Base-by-base conservation (phyloP, 768 basidiomycete species). In the Termitomyces sp. region DNA sequence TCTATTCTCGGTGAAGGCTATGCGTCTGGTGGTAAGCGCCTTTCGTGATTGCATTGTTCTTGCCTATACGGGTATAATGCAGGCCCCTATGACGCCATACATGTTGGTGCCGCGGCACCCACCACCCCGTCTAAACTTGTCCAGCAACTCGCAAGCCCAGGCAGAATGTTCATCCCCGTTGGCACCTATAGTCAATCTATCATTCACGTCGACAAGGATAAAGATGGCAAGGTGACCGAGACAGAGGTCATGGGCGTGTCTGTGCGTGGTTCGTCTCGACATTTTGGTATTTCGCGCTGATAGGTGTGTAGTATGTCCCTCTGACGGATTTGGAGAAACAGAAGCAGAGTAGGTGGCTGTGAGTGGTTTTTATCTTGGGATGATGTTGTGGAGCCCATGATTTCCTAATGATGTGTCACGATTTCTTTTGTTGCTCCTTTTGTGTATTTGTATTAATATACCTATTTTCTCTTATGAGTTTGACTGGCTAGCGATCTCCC, bases 101-200 rank as follows among this genome's bases (percentile, higher is more conserved):
- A 98, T 64, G 95, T 98, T 39, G 96, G 96, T 4, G 96, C 96
- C 0, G 95, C 96, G 0, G 87, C 95, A 0, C 88, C 91, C 0
- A 77, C 67, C 0, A 72, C 94, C 15, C 95, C 95, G 0, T 70
- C 81, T 22, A 70, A 79, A 0, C 81, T 98, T 1, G 70, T 98
- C 31, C 84, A 89, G 15, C 95, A 96, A 66, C 84, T 94, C 3
- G 86, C 86, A 30, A 69, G 71, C 2, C 88, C 89, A 0, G 91
- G 91, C 16, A 76, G 86, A 54, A 93, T 98, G 89, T 95, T 98
- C 75, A 92, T 98, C 54, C 95, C 95, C 2, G 88, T 98, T 15
- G 95, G 95, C 3, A 78, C 75, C 1, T 65, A 71, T 15, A 63
- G 63, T 15, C 86, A 90, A 59, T 73, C 82, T 65, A 84, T 97